phyloP scores from a whole-genome alignment of 495 filamentous ascomycete genomes.

The Penicillium verhagenii region DNA sequence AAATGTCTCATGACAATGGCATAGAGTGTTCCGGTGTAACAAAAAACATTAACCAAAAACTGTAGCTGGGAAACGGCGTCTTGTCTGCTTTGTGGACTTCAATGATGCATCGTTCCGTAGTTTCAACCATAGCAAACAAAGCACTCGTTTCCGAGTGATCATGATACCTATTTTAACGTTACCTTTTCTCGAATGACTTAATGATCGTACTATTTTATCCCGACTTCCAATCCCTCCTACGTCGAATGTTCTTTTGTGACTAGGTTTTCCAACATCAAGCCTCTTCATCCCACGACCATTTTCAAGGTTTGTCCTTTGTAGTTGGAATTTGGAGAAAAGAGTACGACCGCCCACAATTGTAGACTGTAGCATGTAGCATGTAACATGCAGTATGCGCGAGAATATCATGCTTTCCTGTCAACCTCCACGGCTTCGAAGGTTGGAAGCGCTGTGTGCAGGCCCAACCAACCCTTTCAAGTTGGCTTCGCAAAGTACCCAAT shows the following conservation, averaged over 20 bases:
- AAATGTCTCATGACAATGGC: conserved; percentile 39
- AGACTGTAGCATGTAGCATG: no score
- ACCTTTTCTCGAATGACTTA: conserved; percentile 31
- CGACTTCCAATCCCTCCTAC: not conserved
- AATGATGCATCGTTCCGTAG: conserved; percentile 41
- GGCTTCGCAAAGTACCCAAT: no score
- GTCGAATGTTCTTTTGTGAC: not conserved
- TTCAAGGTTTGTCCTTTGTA: no score
- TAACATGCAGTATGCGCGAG: no score
- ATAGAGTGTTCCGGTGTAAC: conserved; percentile 17
- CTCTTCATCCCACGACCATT: not conserved
- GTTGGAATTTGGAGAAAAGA: not conserved
- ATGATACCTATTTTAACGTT: conserved; percentile 38
- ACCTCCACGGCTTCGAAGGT: no score
- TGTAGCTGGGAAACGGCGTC: conserved; percentile 38
- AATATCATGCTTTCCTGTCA: no score
- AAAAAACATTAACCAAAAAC: conserved; percentile 34
- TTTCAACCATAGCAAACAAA: conserved; percentile 38
- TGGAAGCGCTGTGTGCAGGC: no score
- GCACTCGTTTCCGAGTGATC: conserved; percentile 35
- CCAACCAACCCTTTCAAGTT: no score
- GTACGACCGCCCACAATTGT: no score
- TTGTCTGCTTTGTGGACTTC: conserved; percentile 44
- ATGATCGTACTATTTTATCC: conserved; percentile 25
- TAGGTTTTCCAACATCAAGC: no score